These are phyloP conservation scores for Fusarium dlaminii DNA, from an alignment of 2,329 filamentous ascomycete species.

Conservation along the genomic window DNA sequence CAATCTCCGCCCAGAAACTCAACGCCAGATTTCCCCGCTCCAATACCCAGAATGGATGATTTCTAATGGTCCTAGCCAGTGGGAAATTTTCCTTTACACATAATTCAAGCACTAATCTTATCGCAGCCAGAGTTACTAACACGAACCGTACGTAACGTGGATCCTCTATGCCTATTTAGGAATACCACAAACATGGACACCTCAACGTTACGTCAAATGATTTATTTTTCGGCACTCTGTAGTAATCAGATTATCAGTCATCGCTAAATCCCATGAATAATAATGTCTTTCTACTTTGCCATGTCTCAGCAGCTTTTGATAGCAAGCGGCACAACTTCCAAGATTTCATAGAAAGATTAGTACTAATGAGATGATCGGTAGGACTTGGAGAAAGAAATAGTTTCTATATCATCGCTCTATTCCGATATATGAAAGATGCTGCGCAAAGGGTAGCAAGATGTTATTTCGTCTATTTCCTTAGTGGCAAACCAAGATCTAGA, in stretches of 20 bases:
- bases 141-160: constrained; percentile 13
- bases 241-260: constrained; percentile 1
- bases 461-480: too few species aligned
- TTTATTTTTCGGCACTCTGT: background rate
- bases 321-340: background rate
- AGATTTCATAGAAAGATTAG: background rate
- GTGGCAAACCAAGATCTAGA: too few species aligned
- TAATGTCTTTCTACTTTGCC: accelerated
- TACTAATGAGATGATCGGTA: too few species aligned
- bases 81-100: background rate
- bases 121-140: constrained; percentile 10
- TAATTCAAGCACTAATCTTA: background rate
- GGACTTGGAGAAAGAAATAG: background rate
- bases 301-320: background rate
- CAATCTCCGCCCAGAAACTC: background rate
- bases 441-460: too few species aligned
- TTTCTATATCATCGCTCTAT: too few species aligned
- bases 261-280: accelerated
- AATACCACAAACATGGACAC: background rate
- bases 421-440: background rate
- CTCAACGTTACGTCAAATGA: background rate
- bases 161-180: background rate
- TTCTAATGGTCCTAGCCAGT: background rate
- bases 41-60: accelerated
- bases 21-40: background rate